These are phyloP conservation scores for Harringtonia lauricola DNA, from an alignment of 2,329 filamentous ascomycete genomes.

Conservation along the genomic window DNA sequence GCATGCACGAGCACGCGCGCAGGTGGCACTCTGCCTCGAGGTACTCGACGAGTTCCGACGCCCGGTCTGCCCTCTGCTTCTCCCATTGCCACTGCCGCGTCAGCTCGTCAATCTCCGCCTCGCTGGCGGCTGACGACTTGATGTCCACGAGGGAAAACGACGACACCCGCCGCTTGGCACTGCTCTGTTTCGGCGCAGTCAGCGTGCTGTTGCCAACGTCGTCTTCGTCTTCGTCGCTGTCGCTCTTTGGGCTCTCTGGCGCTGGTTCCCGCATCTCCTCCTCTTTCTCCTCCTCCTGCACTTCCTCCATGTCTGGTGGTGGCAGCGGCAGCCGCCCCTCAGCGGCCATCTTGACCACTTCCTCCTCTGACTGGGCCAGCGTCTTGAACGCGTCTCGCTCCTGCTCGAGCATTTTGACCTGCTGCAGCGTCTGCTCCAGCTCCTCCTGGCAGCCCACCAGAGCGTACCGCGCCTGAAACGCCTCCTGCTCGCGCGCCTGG, in stretches of 20 bases:
- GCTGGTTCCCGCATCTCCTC: slow-evolving; percentile 33
- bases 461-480: slow-evolving; percentile 55
- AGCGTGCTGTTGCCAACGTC: not conserved
- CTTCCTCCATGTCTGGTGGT: slow-evolving; percentile 23
- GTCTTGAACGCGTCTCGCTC: slow-evolving; percentile 66
- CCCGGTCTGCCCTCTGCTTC: slow-evolving; percentile 53
- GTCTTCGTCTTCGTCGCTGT: not conserved
- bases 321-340: slow-evolving; percentile 61
- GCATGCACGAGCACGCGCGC: slow-evolving; percentile 51
- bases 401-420: slow-evolving; percentile 55
- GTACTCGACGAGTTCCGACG: slow-evolving; percentile 64
- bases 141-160: slow-evolving; percentile 36
- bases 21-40: slow-evolving; percentile 65
- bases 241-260: not conserved
- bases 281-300: slow-evolving; percentile 36
- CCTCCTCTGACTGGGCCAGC: slow-evolving; percentile 60
- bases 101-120: slow-evolving; percentile 48
- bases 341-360: slow-evolving; percentile 56
- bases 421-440: slow-evolving; percentile 51
- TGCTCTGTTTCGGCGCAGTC: slow-evolving; percentile 51
- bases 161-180: slow-evolving; percentile 29
- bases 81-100: slow-evolving; percentile 41
- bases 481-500: slow-evolving; percentile 54
- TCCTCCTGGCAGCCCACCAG: slow-evolving; percentile 56
- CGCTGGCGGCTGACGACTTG: slow-evolving; percentile 41